These are phyloP conservation scores for Zostera marina DNA, from an alignment of 116 monocot genomes.

Conservation along the genomic window DNA sequence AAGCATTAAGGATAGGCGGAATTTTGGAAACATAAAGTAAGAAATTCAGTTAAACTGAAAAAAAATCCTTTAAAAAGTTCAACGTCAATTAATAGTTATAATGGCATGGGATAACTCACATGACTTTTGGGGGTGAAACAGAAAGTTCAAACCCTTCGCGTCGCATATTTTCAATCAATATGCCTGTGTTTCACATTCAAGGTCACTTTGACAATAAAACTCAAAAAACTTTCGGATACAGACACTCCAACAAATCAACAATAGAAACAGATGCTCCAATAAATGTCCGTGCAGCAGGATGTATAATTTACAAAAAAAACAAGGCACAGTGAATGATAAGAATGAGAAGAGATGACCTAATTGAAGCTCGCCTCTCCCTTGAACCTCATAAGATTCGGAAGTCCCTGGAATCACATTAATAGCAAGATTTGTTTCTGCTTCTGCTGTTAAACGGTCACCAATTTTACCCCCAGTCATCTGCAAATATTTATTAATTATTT, in stretches of 20 bases:
- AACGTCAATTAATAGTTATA: neutral
- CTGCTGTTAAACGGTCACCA: slow-evolving; percentile 73
- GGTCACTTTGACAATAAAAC: neutral
- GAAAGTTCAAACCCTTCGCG: slow-evolving; percentile 99
- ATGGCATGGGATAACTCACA: slow-evolving; percentile 68
- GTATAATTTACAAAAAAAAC: neutral
- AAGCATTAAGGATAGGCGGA: neutral
- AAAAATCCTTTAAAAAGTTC: neutral
- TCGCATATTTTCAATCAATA: slow-evolving; percentile 98
- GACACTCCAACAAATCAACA: neutral
- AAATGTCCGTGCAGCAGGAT: neutral
- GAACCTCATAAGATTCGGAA: slow-evolving; percentile 97
- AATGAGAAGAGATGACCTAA: slow-evolving; percentile 36
- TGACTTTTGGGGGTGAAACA: slow-evolving; percentile 94
- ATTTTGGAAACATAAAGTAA: too few relatives aligned
- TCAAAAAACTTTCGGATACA: neutral
- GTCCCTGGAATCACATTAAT: slow-evolving; percentile 95
- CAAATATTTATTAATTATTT: neutral
- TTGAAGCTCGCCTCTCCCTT: slow-evolving; percentile 98
- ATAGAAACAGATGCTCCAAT: neutral
- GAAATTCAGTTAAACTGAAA: neutral
- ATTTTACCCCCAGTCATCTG: slow-evolving; percentile 98
- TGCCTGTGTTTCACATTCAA: slow-evolving; percentile 30
- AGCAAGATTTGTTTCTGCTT: slow-evolving; percentile 96
- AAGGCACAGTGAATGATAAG: neutral